Evolutionary conservation across 768 basidiomycete species (phyloP).

Genomic region (Termitomyces sp.): DNA sequence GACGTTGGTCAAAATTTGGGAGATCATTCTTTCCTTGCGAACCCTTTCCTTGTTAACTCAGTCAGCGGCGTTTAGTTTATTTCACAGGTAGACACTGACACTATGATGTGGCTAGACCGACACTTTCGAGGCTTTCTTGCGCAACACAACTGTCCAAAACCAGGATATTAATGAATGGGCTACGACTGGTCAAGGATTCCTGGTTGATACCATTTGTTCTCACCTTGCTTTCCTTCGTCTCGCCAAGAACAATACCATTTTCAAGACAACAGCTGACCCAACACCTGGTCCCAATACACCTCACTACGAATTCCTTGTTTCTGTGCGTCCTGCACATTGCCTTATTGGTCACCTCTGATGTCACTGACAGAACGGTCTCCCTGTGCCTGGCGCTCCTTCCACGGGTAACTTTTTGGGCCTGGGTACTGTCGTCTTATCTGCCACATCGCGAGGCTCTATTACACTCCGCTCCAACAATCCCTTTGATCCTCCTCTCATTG

Average conservation of each 20-base stretch:
- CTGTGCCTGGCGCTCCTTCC: slow-evolving; percentile 21
- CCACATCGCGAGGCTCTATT: slow-evolving; percentile 22
- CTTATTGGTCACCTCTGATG: not conserved
- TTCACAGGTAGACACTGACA: not conserved
- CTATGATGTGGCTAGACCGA: slow-evolving; percentile 3
- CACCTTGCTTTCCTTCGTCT: slow-evolving; percentile 22
- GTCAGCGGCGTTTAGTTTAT: not conserved
- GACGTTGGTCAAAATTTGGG: slow-evolving; percentile 20
- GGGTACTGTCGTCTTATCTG: slow-evolving; percentile 12
- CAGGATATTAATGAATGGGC: slow-evolving; percentile 15
- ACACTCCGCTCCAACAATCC: slow-evolving; percentile 33
- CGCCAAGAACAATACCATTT: slow-evolving; percentile 16
- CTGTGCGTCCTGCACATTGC: slow-evolving; percentile 10
- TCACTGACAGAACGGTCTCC: slow-evolving; percentile 8
- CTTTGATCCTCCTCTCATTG: slow-evolving; percentile 39
- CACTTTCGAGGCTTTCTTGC: slow-evolving; percentile 14
- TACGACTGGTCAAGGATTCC: slow-evolving; percentile 14
- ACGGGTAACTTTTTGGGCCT: slow-evolving; percentile 15
- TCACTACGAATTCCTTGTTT: slow-evolving; percentile 23
- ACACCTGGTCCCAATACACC: slow-evolving; percentile 22
- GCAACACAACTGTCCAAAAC: slow-evolving; percentile 7
- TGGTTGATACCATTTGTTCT: slow-evolving; percentile 13
- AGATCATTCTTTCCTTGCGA: slow-evolving; percentile 17
- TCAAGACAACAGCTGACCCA: slow-evolving; percentile 19
- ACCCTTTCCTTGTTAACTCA: slow-evolving; percentile 11